A percentile compares a stretch with the other conserved stretches of the same genome.
These are phyloP conservation scores for Mycena citricolor DNA, from an alignment of 1,284 basidiomycete species.

Conservation along the genomic window DNA sequence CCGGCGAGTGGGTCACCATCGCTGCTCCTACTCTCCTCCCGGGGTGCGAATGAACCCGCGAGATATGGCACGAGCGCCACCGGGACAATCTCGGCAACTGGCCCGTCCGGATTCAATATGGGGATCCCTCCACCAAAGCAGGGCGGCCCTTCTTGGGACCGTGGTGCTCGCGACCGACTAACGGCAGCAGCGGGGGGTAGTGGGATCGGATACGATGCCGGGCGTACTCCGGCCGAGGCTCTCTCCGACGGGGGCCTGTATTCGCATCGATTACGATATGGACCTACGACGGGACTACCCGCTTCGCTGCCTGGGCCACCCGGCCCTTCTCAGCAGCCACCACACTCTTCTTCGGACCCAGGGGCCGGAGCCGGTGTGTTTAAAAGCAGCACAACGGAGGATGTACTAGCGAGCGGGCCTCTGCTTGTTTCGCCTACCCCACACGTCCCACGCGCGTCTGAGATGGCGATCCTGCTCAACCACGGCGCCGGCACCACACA, in stretches of 20 bases:
- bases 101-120: conserved; percentile 7
- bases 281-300: conserved; percentile 11
- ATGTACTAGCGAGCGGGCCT: conserved; percentile 7
- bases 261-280: conserved; percentile 18
- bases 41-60: conserved; percentile 33
- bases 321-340: conserved; percentile 13
- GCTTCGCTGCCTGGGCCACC: conserved; percentile 12
- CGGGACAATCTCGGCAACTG: conserved; percentile 39
- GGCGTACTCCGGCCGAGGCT: neutral
- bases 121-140: conserved; percentile 31
- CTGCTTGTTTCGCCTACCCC: conserved; percentile 15
- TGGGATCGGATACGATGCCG: no score
- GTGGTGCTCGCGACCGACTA: no score
- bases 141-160: no score
- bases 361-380: conserved; percentile 10
- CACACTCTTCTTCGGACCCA: conserved; percentile 8
- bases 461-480: conserved; percentile 21
- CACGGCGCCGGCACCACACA: neutral
- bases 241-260: conserved; percentile 9
- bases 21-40: conserved; percentile 34
- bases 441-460: conserved; percentile 2
- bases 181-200: no score
- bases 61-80: conserved; percentile 43
- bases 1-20: conserved; percentile 41
- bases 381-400: no score